Evolutionary conservation across 2,329 filamentous ascomycete species (phyloP), one percentile per base, ranked within the genome.

Genomic region (Pestalotiopsis sp.): DNA sequence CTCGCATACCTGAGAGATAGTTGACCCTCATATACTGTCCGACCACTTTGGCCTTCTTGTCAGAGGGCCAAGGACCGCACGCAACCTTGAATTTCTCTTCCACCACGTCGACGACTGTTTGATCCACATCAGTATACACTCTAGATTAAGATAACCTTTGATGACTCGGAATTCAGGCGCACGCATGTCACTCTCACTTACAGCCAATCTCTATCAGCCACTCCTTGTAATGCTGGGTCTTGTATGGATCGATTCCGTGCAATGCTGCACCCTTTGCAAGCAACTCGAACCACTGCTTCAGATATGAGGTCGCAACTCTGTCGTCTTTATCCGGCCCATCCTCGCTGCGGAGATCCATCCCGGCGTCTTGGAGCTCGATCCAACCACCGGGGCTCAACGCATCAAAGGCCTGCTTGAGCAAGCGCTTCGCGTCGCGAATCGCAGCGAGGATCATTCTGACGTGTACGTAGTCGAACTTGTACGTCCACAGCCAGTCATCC

Each of bases 31-130:
- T 64, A 27, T 41, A 68, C 12, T 59, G 12, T 2, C 67, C 67
- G 5, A 66, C 65, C 3, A 27, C 27, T 61, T 57, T 25, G 25
- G 52, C 36, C 56, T 66, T 61, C 27, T 27, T 20, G 39, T 66
- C 65, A 39, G 52, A 2, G 36, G 63, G 12, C 67, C 67, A 68
- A 11, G 63, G 63, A n/a, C 36, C 49, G 25, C 67, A 66, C 12
- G 67, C 52, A 20, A 68, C 63, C 36, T 41, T 62, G 63, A 66
- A 68, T 36, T 61, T 62, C 39, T 56, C 20, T 31, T 68, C 67
- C 13, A 52, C 20, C 6, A 68, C 63, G 23, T 66, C 67, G 1
- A 58, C 49, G 13, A 68, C 67, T 68, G 25, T 27, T 9, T 38
- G 6, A 56, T n/a, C 0, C 45, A 7, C 1, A 25, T 17, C 27